Percentiles rank a stretch among this genome's conserved stretches.
Evolutionary conservation across 192 early-diverging fungal species (phyloP).

Genomic region (Gryganskiella cystojenkinii): DNA sequence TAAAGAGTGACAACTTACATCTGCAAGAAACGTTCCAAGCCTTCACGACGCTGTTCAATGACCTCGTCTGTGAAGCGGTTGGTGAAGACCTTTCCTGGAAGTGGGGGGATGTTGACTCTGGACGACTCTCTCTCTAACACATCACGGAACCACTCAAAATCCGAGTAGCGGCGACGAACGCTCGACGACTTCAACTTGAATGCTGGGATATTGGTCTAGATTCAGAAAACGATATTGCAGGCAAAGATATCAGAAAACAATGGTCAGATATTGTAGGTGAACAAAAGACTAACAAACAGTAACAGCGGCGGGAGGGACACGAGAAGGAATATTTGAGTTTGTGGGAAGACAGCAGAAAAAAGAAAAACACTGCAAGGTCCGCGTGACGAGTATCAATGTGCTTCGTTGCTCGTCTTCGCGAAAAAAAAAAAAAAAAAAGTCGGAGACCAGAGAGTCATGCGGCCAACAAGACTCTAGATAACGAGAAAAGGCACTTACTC

Average conservation of each 20-base stretch:
- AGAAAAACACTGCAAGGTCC: neutral
- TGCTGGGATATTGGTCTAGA: slow-evolving; percentile 93
- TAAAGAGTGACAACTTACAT: slow-evolving; percentile 74
- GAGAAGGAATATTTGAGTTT: too few relatives aligned
- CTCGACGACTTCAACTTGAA: slow-evolving; percentile 88
- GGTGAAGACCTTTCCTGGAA: slow-evolving; percentile 97
- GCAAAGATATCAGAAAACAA: neutral
- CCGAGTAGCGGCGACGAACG: slow-evolving; percentile 94
- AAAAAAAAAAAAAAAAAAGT: neutral
- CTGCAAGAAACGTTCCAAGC: slow-evolving; percentile 95
- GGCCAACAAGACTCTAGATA: neutral
- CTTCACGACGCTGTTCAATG: slow-evolving; percentile 90
- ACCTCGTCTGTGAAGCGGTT: slow-evolving; percentile 96
- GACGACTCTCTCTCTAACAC: slow-evolving; percentile 90
- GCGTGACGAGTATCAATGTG: neutral
- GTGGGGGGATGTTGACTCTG: slow-evolving; percentile 93
- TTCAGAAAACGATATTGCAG: too few relatives aligned
- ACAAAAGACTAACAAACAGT: neutral
- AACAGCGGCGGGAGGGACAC: too few relatives aligned
- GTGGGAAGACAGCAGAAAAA: too few relatives aligned
- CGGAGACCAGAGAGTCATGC: too few relatives aligned
- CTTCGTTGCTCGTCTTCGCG: neutral
- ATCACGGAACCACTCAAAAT: slow-evolving; percentile 99
- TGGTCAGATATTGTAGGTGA: neutral
- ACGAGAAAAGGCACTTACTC: slow-evolving; percentile 63